Conservation (phyloP, 305 asterid genomes). For the Fraxinus platypoda region DNA sequence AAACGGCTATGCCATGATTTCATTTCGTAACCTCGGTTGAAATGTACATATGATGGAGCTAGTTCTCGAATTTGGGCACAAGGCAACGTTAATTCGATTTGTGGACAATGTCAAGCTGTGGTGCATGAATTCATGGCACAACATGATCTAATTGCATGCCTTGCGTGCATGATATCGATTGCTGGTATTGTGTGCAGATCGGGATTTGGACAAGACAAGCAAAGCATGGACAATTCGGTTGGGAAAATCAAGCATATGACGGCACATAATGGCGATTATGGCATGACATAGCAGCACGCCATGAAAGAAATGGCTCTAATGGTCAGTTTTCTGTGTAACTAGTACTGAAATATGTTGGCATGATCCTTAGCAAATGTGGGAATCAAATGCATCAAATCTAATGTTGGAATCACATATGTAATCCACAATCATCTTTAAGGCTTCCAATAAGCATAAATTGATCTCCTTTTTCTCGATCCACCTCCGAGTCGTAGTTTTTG, state of each 20-base stretch:
- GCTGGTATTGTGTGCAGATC: background rate
- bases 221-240: background rate
- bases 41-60: background rate
- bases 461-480: background rate
- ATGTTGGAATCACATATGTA: no score
- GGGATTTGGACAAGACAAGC: background rate
- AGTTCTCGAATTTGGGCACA: background rate
- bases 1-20: background rate
- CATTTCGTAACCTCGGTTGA: background rate
- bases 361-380: background rate
- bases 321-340: background rate
- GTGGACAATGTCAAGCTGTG: background rate
- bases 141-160: background rate
- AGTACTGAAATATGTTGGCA: background rate
- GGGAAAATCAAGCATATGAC: no score
- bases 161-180: background rate
- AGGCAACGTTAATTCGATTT: background rate
- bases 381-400: background rate
- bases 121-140: background rate
- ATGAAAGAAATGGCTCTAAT: background rate
- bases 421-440: background rate
- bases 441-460: background rate
- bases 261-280: no score
- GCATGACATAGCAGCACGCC: no score
- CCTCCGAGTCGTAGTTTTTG: background rate